Percentiles rank a stretch among this genome's conserved stretches.
Evolutionary conservation across 192 early-diverging fungal species (phyloP).

Genomic region (Phlyctochytrium bullatum): DNA sequence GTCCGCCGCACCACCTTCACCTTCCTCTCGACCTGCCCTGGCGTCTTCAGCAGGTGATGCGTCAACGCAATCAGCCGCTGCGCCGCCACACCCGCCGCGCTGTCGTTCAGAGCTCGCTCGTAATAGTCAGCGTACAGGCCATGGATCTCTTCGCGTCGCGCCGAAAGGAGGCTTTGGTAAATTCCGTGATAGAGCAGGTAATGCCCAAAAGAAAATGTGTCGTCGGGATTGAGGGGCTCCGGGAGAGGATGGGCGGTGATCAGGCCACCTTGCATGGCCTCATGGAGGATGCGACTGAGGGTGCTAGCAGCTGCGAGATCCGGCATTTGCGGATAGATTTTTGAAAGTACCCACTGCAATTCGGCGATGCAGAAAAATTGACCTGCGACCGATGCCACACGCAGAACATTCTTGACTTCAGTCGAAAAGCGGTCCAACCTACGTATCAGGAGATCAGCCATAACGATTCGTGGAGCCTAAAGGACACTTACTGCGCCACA

Average conservation of each 20-base stretch:
- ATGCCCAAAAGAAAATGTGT: slow-evolving; percentile 19
- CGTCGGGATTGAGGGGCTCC: no score
- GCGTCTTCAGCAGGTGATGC: neutral
- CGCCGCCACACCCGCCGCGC: neutral
- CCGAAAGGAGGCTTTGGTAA: slow-evolving; percentile 17
- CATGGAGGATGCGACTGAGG: no score
- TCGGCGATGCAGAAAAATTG: no score
- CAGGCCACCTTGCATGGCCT: no score
- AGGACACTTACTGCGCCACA: neutral
- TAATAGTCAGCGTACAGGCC: slow-evolving; percentile 17
- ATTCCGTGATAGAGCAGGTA: slow-evolving; percentile 30
- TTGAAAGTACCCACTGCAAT: no score
- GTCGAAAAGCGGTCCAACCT: neutral
- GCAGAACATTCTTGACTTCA: neutral
- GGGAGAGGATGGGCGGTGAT: no score
- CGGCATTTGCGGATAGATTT: no score
- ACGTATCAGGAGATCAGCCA: neutral
- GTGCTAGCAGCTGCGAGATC: no score
- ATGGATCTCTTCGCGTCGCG: slow-evolving; percentile 25
- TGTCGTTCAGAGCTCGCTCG: slow-evolving; percentile 10
- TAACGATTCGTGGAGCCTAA: no score
- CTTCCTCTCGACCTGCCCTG: neutral
- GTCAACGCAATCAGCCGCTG: neutral
- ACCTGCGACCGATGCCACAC: neutral
- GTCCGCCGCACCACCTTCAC: neutral